phyloP scores from a whole-genome alignment of 2,329 filamentous ascomycete species.

The Leptographium wingfieldii region DNA sequence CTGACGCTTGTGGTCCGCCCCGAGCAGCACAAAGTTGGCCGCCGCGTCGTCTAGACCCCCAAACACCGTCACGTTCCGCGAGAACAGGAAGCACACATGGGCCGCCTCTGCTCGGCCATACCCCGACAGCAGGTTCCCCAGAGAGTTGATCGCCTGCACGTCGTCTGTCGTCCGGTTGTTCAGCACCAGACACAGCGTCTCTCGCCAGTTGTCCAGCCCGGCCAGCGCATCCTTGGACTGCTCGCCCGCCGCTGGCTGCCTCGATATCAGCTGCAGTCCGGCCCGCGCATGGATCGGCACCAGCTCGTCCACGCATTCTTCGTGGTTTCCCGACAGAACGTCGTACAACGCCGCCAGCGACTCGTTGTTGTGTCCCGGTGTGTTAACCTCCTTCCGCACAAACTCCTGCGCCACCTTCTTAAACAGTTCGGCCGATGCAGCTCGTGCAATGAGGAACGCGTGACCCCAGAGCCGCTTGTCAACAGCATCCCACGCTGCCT shows the following conservation, averaged over 20 bases:
- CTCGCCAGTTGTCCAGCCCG: slow-evolving; percentile 86
- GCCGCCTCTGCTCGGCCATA: slow-evolving; percentile 87
- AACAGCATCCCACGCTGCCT: slow-evolving; percentile 84
- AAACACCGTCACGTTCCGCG: slow-evolving; percentile 56
- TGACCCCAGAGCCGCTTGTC: slow-evolving; percentile 95
- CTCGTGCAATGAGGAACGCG: slow-evolving; percentile 76
- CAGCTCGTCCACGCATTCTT: slow-evolving; percentile 91
- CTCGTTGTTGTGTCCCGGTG: slow-evolving; percentile 65
- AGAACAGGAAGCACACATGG: slow-evolving; percentile 88
- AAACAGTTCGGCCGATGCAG: slow-evolving; percentile 70
- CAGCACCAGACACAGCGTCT: slow-evolving; percentile 73
- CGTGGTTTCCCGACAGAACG: slow-evolving; percentile 82
- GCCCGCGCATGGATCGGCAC: slow-evolving; percentile 87
- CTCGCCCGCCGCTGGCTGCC: slow-evolving; percentile 35
- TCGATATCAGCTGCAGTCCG: slow-evolving; percentile 81
- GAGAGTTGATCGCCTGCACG: slow-evolving; percentile 59
- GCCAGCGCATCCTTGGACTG: slow-evolving; percentile 61
- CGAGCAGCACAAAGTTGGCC: slow-evolving; percentile 63
- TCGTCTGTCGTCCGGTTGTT: slow-evolving; percentile 82
- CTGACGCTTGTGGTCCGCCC: slow-evolving; percentile 65
- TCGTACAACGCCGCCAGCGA: slow-evolving; percentile 87
- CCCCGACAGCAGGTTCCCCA: slow-evolving; percentile 69
- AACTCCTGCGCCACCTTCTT: slow-evolving; percentile 93
- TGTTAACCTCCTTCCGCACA: slow-evolving; percentile 86
- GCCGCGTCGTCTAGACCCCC: slow-evolving; percentile 73